Evolutionary conservation across 768 basidiomycete species (phyloP).

Genomic region (Pleurotus platypus): DNA sequence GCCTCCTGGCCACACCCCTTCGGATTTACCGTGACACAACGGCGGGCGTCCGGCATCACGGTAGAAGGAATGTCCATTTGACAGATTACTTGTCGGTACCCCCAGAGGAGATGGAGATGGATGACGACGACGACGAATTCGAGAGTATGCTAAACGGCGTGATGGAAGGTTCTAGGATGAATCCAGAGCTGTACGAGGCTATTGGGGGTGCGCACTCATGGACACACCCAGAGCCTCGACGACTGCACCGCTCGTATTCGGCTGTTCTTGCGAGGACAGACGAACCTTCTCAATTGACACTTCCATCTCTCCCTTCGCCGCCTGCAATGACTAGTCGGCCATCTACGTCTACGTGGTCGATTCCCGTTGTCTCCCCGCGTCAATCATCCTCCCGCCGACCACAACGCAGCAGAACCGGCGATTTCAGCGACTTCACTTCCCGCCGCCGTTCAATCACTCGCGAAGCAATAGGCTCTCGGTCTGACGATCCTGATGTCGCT

Average conservation of each 20-base stretch:
- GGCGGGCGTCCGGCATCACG: slow-evolving; percentile 27
- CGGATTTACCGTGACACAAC: slow-evolving; percentile 48
- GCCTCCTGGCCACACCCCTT: slow-evolving; percentile 47
- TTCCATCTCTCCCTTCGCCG: slow-evolving; percentile 19
- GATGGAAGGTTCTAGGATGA: slow-evolving; percentile 54
- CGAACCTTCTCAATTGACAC: slow-evolving; percentile 18
- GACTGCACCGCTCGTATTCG: slow-evolving; percentile 4
- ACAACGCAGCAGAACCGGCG: slow-evolving; percentile 48
- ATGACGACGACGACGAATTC: slow-evolving; percentile 68
- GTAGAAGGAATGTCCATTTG: slow-evolving; percentile 38
- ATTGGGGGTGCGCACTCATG: slow-evolving; percentile 28
- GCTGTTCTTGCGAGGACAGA: slow-evolving; percentile 25
- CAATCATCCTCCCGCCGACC: slow-evolving; percentile 63
- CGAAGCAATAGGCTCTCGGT: slow-evolving; percentile 24
- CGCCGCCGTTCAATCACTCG: slow-evolving; percentile 55
- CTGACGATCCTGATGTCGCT: slow-evolving; percentile 22
- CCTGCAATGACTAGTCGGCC: slow-evolving; percentile 20
- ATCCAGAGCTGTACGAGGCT: slow-evolving; percentile 64
- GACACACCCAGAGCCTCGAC: slow-evolving; percentile 7
- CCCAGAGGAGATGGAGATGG: slow-evolving; percentile 54
- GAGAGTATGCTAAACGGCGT: slow-evolving; percentile 39
- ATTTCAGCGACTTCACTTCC: slow-evolving; percentile 71
- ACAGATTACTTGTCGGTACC: slow-evolving; percentile 51
- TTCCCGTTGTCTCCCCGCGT: slow-evolving; percentile 30
- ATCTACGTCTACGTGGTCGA: slow-evolving; percentile 28